Evolutionary conservation across 805 yeast genomes (phyloP), one percentile per base, ranked within the genome.

Genomic region (Metschnikowia vanudenii): DNA sequence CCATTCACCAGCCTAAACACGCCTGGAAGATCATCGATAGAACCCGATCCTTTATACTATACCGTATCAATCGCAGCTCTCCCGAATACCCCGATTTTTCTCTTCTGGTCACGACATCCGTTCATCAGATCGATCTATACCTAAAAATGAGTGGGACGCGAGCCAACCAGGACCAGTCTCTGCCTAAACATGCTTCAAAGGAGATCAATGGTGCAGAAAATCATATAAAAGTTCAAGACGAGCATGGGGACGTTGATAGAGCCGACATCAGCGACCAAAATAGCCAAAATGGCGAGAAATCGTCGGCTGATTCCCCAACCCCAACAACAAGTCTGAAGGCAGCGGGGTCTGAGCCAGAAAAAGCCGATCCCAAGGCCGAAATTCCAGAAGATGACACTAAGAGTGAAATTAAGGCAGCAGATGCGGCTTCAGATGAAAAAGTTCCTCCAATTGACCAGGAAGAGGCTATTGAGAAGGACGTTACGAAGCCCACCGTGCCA

Each of bases 121-220:
- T 9, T 12, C 28, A 26, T 26, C 28, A 8, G 28, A 26, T 26
- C 28, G 28, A 26, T 26, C 5, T 10, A 26, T 10, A 33, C 22
- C 22, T 33, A 11, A 36, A 18, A 14, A 43, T 43, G 46, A 43
- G 42, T 26, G 46, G 38, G 14, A 43, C 42, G 46, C 46, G 42
- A 33, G 42, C 26, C 18, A 32, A 34, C n/a, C 39, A 32, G 9
- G 42, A 43, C 19, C 17, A 32, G 13, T 4, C 26, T 14, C 38
- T 37, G 41, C 29, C 33, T 34, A 37, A 26, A 13, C 26, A 11
- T 13, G 12, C 6, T 14, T 4, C 13, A 13, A 22, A n/a, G 8
- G 29, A 22, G 12, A n/a, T 29, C 19, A 43, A 36, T 32, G 35
- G 29, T 11, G 8, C 5, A 4, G 16, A 10, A 12, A 16, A 10